Conservation (phyloP, 331 rosid genomes). For the Pyracantha coccinea region DNA sequence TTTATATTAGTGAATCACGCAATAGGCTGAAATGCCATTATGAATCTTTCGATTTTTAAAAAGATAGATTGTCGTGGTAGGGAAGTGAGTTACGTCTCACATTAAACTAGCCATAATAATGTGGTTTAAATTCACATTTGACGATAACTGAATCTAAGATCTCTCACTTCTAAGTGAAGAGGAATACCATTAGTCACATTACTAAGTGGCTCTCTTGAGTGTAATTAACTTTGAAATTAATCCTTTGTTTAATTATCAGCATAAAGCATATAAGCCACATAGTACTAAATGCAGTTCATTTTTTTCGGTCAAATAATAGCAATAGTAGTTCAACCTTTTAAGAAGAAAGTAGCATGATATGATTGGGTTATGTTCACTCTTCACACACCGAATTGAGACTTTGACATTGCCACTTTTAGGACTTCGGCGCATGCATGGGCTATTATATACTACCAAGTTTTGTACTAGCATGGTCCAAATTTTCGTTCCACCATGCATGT, state of each 20-base stretch:
- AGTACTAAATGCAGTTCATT: background rate
- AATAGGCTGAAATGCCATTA: too few relatives aligned
- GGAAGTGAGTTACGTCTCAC: too few relatives aligned
- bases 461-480: too few relatives aligned
- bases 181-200: rapidly evolving
- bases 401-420: background rate
- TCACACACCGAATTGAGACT: background rate
- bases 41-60: rapidly evolving
- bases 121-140: too few relatives aligned
- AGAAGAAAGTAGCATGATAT: background rate
- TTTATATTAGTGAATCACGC: too few relatives aligned
- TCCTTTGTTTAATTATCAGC: background rate
- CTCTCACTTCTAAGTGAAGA: too few relatives aligned
- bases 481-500: too few relatives aligned
- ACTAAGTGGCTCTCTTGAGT: background rate
- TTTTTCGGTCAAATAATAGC: too few relatives aligned
- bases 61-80: too few relatives aligned
- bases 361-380: background rate
- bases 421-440: background rate
- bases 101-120: too few relatives aligned
- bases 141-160: too few relatives aligned
- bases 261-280: too few relatives aligned
- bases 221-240: background rate
- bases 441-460: background rate
- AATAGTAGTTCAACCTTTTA: background rate